phyloP scores from a whole-genome alignment of 257 asterid genomes.

The Rauvolfia tetraphylla region DNA sequence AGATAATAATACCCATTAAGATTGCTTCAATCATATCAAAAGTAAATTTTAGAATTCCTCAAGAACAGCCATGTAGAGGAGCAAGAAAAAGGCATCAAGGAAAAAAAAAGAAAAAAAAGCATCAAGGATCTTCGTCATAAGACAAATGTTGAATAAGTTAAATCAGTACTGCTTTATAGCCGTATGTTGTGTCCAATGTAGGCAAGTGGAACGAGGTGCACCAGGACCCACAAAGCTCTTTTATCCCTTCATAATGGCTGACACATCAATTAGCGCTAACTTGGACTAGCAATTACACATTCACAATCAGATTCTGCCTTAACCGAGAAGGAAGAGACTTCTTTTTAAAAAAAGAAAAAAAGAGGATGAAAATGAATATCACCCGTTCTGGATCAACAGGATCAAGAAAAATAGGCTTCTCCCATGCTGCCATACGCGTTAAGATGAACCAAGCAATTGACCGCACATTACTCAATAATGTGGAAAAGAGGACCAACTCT shows the following conservation, averaged over 20 bases:
- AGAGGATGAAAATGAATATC: no score
- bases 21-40: neutral
- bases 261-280: constrained; percentile 3
- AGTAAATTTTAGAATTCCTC: no score
- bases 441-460: neutral
- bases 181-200: neutral
- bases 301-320: neutral
- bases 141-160: neutral
- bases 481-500: no score
- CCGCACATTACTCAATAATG: no score
- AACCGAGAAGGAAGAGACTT: constrained; percentile 5
- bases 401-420: neutral
- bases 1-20: neutral
- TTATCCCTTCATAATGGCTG: constrained; percentile 11
- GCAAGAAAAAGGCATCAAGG: neutral
- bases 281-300: constrained; percentile 7
- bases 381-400: neutral
- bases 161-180: neutral
- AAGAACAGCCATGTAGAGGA: neutral
- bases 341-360: no score
- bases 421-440: neutral
- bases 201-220: neutral
- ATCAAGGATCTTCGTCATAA: neutral
- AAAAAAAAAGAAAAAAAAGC: no score
- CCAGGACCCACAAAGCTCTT: neutral